These are phyloP conservation scores for Colletotrichum sp. DNA, from an alignment of 2,329 filamentous ascomycete species.

Conservation along the genomic window DNA sequence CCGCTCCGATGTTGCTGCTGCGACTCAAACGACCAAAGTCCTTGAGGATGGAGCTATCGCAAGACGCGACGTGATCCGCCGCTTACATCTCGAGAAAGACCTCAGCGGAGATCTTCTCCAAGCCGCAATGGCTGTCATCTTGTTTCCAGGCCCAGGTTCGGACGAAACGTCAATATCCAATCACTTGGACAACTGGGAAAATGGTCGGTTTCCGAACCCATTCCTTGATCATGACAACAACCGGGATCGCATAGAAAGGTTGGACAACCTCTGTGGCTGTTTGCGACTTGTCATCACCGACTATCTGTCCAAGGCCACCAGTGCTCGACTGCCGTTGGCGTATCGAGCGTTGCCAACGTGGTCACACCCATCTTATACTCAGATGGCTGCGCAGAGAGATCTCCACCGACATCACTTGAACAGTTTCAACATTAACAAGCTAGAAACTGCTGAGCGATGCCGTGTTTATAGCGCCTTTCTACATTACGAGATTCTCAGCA, in stretches of 20 bases:
- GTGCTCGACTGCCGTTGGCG: background rate
- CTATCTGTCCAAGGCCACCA: background rate
- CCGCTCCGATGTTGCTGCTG: background rate
- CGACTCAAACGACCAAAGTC: too few relatives aligned
- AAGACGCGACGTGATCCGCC: too few relatives aligned
- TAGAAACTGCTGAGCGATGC: background rate
- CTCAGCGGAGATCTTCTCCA: background rate
- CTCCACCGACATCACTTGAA: background rate
- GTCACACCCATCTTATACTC: background rate
- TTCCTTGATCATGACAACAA: background rate
- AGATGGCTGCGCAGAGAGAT: fast-evolving
- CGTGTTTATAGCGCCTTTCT: background rate
- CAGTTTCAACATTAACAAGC: background rate
- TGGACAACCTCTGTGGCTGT: background rate
- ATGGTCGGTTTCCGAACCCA: fast-evolving
- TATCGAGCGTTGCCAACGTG: background rate
- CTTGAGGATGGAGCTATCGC: too few relatives aligned
- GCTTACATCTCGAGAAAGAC: too few relatives aligned
- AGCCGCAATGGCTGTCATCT: background rate
- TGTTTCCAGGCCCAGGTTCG: background rate
- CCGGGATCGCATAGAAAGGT: too few relatives aligned
- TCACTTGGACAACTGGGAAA: background rate
- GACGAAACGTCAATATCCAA: background rate
- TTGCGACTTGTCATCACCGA: background rate
- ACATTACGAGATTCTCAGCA: background rate